Evolutionary conservation across 176 grass and related monocot species (phyloP).

Genomic region (Miscanthus lutarioriparius): DNA sequence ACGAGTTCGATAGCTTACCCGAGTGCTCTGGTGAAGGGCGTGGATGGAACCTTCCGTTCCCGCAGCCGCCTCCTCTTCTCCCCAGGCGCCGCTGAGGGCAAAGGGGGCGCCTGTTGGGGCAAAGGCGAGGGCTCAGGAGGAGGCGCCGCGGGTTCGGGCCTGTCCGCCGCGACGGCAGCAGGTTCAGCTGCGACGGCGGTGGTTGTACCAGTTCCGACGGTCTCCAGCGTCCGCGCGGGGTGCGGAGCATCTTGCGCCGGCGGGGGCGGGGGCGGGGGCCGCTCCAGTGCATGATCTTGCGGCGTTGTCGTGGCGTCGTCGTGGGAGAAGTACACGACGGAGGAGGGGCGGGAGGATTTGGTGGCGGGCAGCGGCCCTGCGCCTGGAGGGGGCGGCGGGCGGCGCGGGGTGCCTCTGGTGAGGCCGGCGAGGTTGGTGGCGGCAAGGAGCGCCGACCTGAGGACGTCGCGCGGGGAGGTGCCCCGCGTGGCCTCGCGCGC

Average conservation of each 20-base stretch:
- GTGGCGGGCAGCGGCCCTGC: constrained; percentile 6
- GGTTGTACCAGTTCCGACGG: not conserved
- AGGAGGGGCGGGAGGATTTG: constrained; percentile 27
- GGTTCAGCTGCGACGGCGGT: not conserved
- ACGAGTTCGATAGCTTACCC: constrained; percentile 52
- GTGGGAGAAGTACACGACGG: constrained; percentile 66
- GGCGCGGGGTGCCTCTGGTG: constrained; percentile 57
- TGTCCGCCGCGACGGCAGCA: not conserved
- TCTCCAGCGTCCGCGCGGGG: constrained; percentile 14
- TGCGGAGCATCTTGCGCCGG: constrained; percentile 6
- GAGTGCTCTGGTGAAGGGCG: constrained; percentile 84
- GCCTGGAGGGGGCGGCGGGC: constrained; percentile 27
- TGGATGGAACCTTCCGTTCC: constrained; percentile 86
- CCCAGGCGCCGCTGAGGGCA: not conserved
- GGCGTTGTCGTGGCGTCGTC: constrained; percentile 5
- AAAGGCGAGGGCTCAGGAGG: not conserved
- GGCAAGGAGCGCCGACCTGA: constrained; percentile 59
- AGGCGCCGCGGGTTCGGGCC: not conserved
- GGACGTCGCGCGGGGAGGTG: constrained; percentile 27
- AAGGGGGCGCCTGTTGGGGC: not conserved
- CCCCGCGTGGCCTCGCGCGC: constrained; percentile 54
- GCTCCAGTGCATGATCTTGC: constrained; percentile 32
- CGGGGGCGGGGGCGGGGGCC: constrained; percentile 1
- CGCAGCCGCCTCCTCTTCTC: constrained; percentile 63
- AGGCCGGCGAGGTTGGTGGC: constrained; percentile 79